Evolutionary conservation across 2,329 filamentous ascomycete genomes (phyloP), one percentile per base, ranked within the genome.

Genomic region (Fusarium sp.): DNA sequence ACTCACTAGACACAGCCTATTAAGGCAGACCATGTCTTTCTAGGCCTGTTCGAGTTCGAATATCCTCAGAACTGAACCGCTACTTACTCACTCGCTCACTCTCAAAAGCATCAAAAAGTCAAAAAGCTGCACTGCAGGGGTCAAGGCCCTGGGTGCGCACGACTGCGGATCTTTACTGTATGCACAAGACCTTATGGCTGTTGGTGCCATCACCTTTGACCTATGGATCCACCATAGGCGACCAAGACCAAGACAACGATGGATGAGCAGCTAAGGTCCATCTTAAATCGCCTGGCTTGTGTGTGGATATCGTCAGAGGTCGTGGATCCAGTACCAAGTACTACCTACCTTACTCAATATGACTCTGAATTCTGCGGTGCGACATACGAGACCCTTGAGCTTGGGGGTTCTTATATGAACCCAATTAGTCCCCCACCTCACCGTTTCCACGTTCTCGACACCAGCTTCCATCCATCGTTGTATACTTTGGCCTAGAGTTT

Each of bases 351-450:
- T 49, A 43, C 43, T 54, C 56, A 50, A 53, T 64, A 69, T 69
- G 71, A 60, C 48, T 66, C 62, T 67, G 45, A 67, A 58, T 45
- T 62, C 58, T 60, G 37, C 57, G 47, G 41, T 63, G 49, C 67
- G 55, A 70, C 49, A 54, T 21, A 11, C 18, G 18, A 45, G 42
- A 57, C 40, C 53, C 42, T 57, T 47, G 25, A n/a, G 10, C 31
- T 47, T 29, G 33, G 21, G 8, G 41, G 39, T 46, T 61, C 59
- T 66, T 73, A n/a, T 71, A 67, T 72, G 67, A 69, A 37, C 51
- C 56, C 31, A 55, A 23, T 20, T n/a, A 9, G 27, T 36, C 56
- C 65, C 54, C 57, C 65, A 49, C 46, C 39, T 33, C 43, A 36
- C 31, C 11, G 40, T 46, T 49, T 45, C 27, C 15, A 33, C 29